Evolutionary conservation across 106 monocot species (phyloP).

Genomic region (Platanthera zijinensis): DNA sequence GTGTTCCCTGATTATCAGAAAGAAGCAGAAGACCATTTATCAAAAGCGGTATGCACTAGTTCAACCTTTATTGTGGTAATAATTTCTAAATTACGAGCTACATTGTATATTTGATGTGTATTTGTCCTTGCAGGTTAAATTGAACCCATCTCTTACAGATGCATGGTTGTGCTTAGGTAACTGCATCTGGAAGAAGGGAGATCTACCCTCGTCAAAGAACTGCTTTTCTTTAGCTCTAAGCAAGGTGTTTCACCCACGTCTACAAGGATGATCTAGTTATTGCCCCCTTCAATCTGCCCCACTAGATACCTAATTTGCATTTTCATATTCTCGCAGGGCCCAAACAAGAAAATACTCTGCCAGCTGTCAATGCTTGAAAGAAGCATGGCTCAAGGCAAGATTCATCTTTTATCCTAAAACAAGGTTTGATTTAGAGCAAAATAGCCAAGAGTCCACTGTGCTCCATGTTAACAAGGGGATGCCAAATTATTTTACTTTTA

Average conservation of each 20-base stretch:
- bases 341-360: slow-evolving; percentile 80
- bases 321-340: slow-evolving; percentile 40
- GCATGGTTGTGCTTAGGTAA: slow-evolving; percentile 96
- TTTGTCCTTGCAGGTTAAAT: slow-evolving; percentile 73
- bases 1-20: slow-evolving; percentile 57
- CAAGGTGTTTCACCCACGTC: slow-evolving; percentile 42
- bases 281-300: neutral
- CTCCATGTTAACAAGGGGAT: neutral
- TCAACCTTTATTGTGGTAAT: slow-evolving; percentile 1
- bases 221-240: slow-evolving; percentile 77
- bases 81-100: slow-evolving; percentile 6
- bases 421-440: neutral
- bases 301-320: neutral
- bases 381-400: slow-evolving; percentile 86
- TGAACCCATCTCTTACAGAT: slow-evolving; percentile 91
- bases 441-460: neutral
- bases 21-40: slow-evolving; percentile 81
- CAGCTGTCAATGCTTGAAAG: slow-evolving; percentile 98
- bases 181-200: slow-evolving; percentile 98
- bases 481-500: slow-evolving; percentile 5
- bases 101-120: slow-evolving; percentile 4
- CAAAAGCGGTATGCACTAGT: slow-evolving; percentile 60
- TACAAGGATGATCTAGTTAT: neutral
- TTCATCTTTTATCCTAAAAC: slow-evolving; percentile 1
- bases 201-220: slow-evolving; percentile 70